Percentiles rank a stretch among this genome's conserved stretches.
These are phyloP conservation scores for Malus sieversii DNA, from an alignment of 306 rosid genomes.

Conservation along the genomic window DNA sequence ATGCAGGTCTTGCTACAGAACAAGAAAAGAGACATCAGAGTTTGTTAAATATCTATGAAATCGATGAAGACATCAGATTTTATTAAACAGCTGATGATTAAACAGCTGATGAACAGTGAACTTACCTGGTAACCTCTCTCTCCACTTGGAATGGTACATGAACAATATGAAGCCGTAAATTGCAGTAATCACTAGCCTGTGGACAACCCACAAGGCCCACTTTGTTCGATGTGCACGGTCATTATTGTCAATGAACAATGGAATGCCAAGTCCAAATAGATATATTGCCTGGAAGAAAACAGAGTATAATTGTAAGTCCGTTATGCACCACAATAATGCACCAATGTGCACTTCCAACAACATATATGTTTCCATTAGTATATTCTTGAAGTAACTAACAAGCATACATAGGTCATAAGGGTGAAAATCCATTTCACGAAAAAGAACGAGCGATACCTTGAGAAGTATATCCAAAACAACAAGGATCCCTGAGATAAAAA, in stretches of 20 bases:
- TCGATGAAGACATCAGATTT: neutral
- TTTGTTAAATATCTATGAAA: constrained; percentile 11
- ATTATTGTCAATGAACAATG: constrained; percentile 53
- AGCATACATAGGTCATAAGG: neutral
- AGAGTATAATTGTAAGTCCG: constrained; percentile 13
- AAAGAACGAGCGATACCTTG: constrained; percentile 46
- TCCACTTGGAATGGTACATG: constrained; percentile 92
- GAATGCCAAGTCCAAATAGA: constrained; percentile 72
- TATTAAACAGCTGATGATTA: constrained; percentile 4
- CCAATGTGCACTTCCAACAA: neutral
- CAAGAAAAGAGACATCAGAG: neutral
- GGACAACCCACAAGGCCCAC: constrained; percentile 90
- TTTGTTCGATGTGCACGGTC: constrained; percentile 38
- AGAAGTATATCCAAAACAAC: constrained; percentile 75
- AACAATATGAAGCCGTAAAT: constrained; percentile 64
- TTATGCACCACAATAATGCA: neutral
- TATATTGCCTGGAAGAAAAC: constrained; percentile 58
- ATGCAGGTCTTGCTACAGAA: constrained; percentile 87
- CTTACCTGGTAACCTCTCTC: constrained; percentile 85
- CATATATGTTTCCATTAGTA: neutral
- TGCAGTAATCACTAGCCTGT: constrained; percentile 59
- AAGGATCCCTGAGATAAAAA: constrained; percentile 67
- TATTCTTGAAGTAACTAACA: neutral
- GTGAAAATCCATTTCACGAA: neutral
- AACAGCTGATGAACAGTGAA: neutral